Evolutionary conservation across 257 asterid species (phyloP), one percentile per base, ranked within the genome.

Genomic region (Fraxinus quadrangulata): DNA sequence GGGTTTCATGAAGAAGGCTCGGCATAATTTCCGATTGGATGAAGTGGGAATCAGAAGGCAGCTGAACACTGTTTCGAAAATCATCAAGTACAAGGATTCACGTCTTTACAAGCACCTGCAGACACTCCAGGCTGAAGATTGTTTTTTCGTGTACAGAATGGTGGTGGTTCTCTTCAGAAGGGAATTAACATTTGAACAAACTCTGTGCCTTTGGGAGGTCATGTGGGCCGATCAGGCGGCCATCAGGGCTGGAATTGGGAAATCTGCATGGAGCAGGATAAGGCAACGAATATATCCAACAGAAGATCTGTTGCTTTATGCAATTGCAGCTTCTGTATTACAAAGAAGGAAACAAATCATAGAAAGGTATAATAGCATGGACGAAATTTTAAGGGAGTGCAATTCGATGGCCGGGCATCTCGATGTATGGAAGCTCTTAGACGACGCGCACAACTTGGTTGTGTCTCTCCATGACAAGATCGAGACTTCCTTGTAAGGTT

Each of bases 211-310:
- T 3, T 94, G 98, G 98, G 98, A 94, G 79, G 97, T 94, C 4
- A 88, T 94, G 89, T 94, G 98, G 98, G 98, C 98, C 7, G 98
- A 94, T 78, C 98, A 94, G 85, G 96, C 94, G 54, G 97, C 97
- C 1, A 92, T 86, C 26, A 85, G 98, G 87, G 92, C 96, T 6
- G 94, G 97, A 30, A 86, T 88, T 1, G 92, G 97, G 66, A 92
- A 92, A 72, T 89, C 92, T 6, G 88, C 94, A n/a, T 94, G 97
- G 98, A 89, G 91, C 87, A 85, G 90, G 85, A 89, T 89, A 34
- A 90, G 92, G 81, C 88, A 83, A 63, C 88, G 90, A 0, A 97
- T 92, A 81, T 97, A 97, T 0, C 98, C 96, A 17, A 94, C 98
- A 0, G 98, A 94, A 3, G 98, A 94, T 78, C 83, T 94, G 21